Evolutionary conservation across 2,329 filamentous ascomycete species (phyloP).

Genomic region (Nothophaeocryptopus gaeumannii): DNA sequence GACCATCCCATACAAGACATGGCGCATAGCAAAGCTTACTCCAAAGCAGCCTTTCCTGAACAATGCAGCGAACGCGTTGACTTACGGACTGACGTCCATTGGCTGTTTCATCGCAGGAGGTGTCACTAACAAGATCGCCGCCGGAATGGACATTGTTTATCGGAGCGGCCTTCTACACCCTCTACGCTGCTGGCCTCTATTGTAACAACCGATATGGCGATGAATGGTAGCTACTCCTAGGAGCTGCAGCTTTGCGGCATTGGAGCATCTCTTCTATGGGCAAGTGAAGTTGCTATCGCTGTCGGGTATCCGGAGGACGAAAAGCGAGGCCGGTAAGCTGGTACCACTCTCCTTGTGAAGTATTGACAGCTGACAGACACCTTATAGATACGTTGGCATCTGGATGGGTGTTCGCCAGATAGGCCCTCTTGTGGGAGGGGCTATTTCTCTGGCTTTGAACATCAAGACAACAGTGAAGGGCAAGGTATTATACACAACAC

Average conservation of each 20-base stretch:
- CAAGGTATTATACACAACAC: slow-evolving; percentile 38
- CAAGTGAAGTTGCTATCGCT: slow-evolving; percentile 50
- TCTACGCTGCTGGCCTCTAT: slow-evolving; percentile 50
- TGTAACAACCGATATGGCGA: slow-evolving; percentile 52
- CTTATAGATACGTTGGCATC: not conserved
- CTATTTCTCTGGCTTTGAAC: slow-evolving; percentile 49
- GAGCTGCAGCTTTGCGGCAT: slow-evolving; percentile 49
- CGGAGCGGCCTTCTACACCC: slow-evolving; percentile 49
- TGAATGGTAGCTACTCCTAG: slow-evolving; percentile 52
- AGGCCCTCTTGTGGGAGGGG: slow-evolving; percentile 50
- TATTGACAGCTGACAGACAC: slow-evolving; percentile 25
- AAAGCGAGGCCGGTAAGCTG: slow-evolving; percentile 38
- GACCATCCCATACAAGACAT: not conserved
- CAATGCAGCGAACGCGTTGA: slow-evolving; percentile 53
- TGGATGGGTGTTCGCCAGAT: slow-evolving; percentile 52
- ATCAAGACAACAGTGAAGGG: slow-evolving; percentile 42
- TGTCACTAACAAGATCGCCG: slow-evolving; percentile 47
- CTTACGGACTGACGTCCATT: slow-evolving; percentile 48
- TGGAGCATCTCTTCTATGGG: slow-evolving; percentile 52
- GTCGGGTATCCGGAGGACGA: slow-evolving; percentile 49
- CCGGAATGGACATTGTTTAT: slow-evolving; percentile 48
- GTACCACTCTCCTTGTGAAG: slow-evolving; percentile 26
- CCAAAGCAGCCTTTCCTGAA: slow-evolving; percentile 36
- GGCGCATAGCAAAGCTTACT: not conserved
- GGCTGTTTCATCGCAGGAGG: slow-evolving; percentile 50